phyloP scores from a whole-genome alignment of 805 yeast genomes.

The Ogataea ramenticola region DNA sequence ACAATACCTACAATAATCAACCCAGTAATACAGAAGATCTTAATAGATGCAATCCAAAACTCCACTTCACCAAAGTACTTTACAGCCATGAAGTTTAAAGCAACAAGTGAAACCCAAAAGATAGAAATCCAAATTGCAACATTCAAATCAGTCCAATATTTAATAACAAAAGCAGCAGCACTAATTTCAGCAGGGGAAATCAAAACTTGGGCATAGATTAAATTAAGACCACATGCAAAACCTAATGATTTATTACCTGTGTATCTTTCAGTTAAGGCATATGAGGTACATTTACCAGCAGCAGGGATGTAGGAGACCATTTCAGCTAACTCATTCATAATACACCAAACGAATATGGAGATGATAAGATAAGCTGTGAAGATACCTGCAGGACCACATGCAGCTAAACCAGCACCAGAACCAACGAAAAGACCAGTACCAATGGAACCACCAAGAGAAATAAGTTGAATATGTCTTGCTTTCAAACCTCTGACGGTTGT shows the following conservation, averaged over 20 bases:
- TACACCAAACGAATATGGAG: constrained; percentile 31
- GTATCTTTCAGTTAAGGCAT: constrained; percentile 30
- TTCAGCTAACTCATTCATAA: constrained; percentile 61
- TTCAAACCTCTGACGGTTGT: constrained; percentile 34
- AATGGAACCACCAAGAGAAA: constrained; percentile 65
- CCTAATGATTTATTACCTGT: constrained; percentile 48
- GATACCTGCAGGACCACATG: constrained; percentile 32
- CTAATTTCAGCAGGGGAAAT: constrained; percentile 55
- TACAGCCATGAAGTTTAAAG: constrained; percentile 46
- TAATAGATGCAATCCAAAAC: constrained; percentile 61
- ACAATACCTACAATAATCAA: constrained; percentile 49
- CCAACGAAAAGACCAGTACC: constrained; percentile 58
- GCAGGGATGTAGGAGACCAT: constrained; percentile 57
- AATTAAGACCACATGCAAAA: constrained; percentile 47
- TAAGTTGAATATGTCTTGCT: constrained; percentile 51
- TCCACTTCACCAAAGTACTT: constrained; percentile 46
- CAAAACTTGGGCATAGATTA: constrained; percentile 40
- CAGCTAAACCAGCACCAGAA: constrained; percentile 33
- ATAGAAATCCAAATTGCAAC: constrained; percentile 57
- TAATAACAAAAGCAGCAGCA: constrained; percentile 56
- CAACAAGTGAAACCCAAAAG: constrained; percentile 39
- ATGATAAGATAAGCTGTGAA: constrained; percentile 56
- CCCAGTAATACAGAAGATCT: constrained; percentile 58
- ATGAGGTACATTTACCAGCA: constrained; percentile 60
- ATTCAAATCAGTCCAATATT: constrained; percentile 53